Evolutionary conservation across 2,329 filamentous ascomycete species (phyloP).

Genomic region (Dothideomycetes sp.): DNA sequence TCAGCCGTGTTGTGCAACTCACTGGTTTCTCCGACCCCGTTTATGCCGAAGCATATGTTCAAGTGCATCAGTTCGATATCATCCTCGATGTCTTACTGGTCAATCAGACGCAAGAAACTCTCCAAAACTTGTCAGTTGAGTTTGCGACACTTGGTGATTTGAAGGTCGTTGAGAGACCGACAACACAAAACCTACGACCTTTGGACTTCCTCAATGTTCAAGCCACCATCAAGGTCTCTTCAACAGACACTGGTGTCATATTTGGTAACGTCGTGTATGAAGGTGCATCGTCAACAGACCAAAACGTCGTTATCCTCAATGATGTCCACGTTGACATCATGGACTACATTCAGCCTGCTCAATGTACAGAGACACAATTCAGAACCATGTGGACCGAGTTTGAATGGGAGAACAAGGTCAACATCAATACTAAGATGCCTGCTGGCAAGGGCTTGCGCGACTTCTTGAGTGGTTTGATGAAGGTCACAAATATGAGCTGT

Average conservation of each 20-base stretch:
- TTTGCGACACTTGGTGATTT: slow-evolving; percentile 97
- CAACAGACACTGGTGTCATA: slow-evolving; percentile 95
- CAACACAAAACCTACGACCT: slow-evolving; percentile 87
- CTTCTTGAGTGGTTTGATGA: slow-evolving; percentile 92
- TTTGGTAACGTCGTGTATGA: slow-evolving; percentile 99
- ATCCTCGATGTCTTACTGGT: slow-evolving; percentile 92
- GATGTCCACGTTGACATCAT: slow-evolving; percentile 98
- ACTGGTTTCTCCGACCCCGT: slow-evolving; percentile 98
- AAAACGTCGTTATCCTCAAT: slow-evolving; percentile 94
- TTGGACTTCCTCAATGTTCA: slow-evolving; percentile 98
- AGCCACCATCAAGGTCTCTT: slow-evolving; percentile 96
- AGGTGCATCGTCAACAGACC: slow-evolving; percentile 81
- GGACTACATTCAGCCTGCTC: slow-evolving; percentile 98
- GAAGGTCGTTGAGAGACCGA: slow-evolving; percentile 93
- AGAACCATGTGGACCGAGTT: slow-evolving; percentile 99
- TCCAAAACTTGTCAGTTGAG: slow-evolving; percentile 94
- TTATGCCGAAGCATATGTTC: slow-evolving; percentile 98
- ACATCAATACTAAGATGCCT: slow-evolving; percentile 82
- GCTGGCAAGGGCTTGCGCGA: slow-evolving; percentile 76
- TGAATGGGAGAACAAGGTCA: slow-evolving; percentile 99
- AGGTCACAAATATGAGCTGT: slow-evolving; percentile 97
- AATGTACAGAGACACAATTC: slow-evolving; percentile 97
- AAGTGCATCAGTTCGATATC: slow-evolving; percentile 98
- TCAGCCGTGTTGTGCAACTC: slow-evolving; percentile 91
- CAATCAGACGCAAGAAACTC: slow-evolving; percentile 91